Conservation (phyloP, 345 rosid species). For the rapeseed (Brassica napus) region Da-Ae NC_063436.1:12721501-12722000, state of each 20-base stretch:
- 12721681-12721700: slow-evolving; percentile 45
- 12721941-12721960: slow-evolving; percentile 61
- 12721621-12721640: slow-evolving; percentile 39
- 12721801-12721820: slow-evolving; percentile 72
- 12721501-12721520: neutral
- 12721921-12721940: slow-evolving; percentile 74
- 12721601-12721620: slow-evolving; percentile 41
- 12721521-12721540: neutral
- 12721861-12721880: slow-evolving; percentile 74
- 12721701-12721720: slow-evolving; percentile 56
- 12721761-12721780: slow-evolving; percentile 91
- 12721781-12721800: slow-evolving; percentile 67
- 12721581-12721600: slow-evolving; percentile 45
- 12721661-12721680: slow-evolving; percentile 37
- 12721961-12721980: slow-evolving; percentile 79
- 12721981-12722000: slow-evolving; percentile 61
- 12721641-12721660: slow-evolving; percentile 38
- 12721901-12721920: slow-evolving; percentile 69
- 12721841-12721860: slow-evolving; percentile 77
- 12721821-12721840: slow-evolving; percentile 68
- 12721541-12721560: slow-evolving; percentile 21
- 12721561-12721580: slow-evolving; percentile 45
- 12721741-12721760: slow-evolving; percentile 42
- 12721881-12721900: slow-evolving; percentile 73
- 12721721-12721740: slow-evolving; percentile 48